Evolutionary conservation across 805 yeast genomes (phyloP), one percentile per base, ranked within the genome.

Genomic region (Candida vaughaniae): DNA sequence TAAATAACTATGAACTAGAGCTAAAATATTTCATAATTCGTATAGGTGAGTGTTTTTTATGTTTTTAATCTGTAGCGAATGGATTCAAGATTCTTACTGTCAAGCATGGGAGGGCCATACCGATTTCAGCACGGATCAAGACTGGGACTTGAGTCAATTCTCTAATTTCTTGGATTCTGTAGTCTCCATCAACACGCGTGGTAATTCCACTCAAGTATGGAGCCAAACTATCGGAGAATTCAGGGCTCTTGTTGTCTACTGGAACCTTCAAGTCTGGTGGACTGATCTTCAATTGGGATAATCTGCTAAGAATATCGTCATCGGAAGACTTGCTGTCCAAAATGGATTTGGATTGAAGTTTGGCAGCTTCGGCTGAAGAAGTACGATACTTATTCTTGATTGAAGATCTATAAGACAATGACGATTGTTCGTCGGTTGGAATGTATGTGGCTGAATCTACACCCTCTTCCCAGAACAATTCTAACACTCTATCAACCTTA

Each of bases 51-150:
- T n/a, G n/a, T n/a, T n/a, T n/a, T n/a, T n/a, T n/a, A n/a, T n/a
- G n/a, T n/a, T n/a, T n/a, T 16, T 33, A 33, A 14, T 33, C 36
- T 5, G 26, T 15, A 19, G 64, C 65, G 57, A 90, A 91, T 22
- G 99, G 99, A 53, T 91, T 91, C 54, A 90, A 69, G 6, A 91
- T 85, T 51, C 96, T 77, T 11, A 93, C 96, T 3, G 96, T 87
- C 51, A 91, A 73, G 59, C 97, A 91, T 12, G 99, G 99, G 36
- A 91, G 70, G 2, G 96, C 91, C 90, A 88, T 88, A 34, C 96
- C 97, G 35, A 89, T 78, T 58, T 90, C 98, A 0, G 96, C 88
- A 52, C 96, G 73, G 46, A 93, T 69, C 43, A 91, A 67, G 22
- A 91, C 80, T 7, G 98, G 98, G 33, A 91, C 83, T 49, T 79